Base-by-base conservation (phyloP, 75 land plant genomes). In the Selaginella moellendorffii region DNA sequence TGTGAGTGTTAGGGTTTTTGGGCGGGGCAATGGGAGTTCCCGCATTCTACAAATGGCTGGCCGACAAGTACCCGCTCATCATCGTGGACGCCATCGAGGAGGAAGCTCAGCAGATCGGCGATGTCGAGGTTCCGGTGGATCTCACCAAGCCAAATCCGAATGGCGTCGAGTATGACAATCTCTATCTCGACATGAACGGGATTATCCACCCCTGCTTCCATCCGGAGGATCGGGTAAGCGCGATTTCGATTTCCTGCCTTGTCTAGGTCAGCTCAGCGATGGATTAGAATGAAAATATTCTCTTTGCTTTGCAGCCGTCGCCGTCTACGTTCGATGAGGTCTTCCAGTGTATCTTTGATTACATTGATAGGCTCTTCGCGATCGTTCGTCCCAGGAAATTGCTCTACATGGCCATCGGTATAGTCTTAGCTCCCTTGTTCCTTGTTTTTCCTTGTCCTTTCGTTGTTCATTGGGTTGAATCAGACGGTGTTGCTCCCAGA, bases 311-410 rank as follows among this genome's bases (percentile, higher is more conserved):
- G 75, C 83, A 86, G 90, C 83, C 86, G 59, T 73, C 88, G 0
- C 97, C 97, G n/a, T 68, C 74, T 18, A 78, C 86, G 54, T 91
- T 73, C 70, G 79, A 81, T 69, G 93, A 84, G 54, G 95, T 91
- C 17, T 86, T 86, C 68, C 74, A 78, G 59, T 76, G 85, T 69
- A 79, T 86, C 73, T 86, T 86, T 69, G 86, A 86, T 24, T 86
- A 86, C 65, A 83, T 86, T 53, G 90, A 86, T 58, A 73, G 83
- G 29, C 77, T 86, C 20, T 86, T 86, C 66, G 81, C 76, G 25
- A 86, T 86, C 78, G 90, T 86, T 21, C 78, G 90, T 0, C 90
- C 90, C 1, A 67, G 90, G 69, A 86, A 86, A 69, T 65, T 86
- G 46, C 69, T 86, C 9, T 86, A 69, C 53, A 80, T 86, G 86